A percentile compares a stretch with the other conserved stretches of the same genome.
Conservation (phyloP, 257 asterid species). For the Solanum peruvianum region DNA sequence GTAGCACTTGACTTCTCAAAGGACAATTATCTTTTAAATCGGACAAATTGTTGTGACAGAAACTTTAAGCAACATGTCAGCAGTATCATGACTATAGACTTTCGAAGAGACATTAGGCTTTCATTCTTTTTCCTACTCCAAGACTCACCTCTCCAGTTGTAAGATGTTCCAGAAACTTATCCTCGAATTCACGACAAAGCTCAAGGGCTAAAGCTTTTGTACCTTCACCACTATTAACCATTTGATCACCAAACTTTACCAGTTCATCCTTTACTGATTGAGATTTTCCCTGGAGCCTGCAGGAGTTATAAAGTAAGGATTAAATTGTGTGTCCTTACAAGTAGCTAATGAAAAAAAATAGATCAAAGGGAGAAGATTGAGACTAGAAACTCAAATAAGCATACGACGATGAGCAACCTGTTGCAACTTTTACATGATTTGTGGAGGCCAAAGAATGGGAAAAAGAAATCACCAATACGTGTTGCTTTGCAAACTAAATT, state of each 20-base stretch:
- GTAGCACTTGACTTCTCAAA: background rate
- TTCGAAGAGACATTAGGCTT: background rate
- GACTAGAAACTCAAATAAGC: background rate
- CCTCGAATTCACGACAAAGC: conserved; percentile 99
- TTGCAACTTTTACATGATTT: background rate
- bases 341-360: background rate
- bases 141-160: conserved; percentile 77
- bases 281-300: conserved; percentile 96
- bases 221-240: conserved; percentile 90
- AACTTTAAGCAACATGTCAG: background rate
- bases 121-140: background rate
- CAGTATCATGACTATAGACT: background rate
- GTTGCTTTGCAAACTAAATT: background rate
- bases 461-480: background rate
- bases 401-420: background rate
- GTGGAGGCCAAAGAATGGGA: background rate
- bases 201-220: conserved; percentile 94
- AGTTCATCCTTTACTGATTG: conserved; percentile 89
- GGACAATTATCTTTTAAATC: background rate
- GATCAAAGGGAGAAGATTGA: background rate
- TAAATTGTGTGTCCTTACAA: background rate
- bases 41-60: background rate
- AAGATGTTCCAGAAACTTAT: conserved; percentile 94
- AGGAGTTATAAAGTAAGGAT: conserved; percentile 5
- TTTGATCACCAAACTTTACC: conserved; percentile 78